phyloP scores from a whole-genome alignment of 805 yeast species.

The Middelhovenomyces tepae region DNA sequence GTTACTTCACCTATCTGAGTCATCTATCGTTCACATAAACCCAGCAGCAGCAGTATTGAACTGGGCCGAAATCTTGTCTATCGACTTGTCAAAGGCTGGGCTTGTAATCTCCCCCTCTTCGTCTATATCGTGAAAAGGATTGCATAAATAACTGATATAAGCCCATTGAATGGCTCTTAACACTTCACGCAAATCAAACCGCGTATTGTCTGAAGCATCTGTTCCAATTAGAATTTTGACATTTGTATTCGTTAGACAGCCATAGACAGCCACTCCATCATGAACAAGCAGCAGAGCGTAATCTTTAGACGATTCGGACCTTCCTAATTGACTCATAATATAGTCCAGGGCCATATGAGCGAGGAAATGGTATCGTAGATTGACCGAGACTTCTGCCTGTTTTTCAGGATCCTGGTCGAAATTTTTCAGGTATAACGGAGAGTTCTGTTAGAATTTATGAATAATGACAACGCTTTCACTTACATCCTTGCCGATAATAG shows the following conservation, averaged over 20 bases:
- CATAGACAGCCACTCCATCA: conserved; percentile 31
- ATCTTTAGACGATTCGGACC: conserved; percentile 14
- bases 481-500: conserved; percentile 20
- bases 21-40: conserved; percentile 3
- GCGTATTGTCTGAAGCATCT: conserved; percentile 19
- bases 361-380: conserved; percentile 26
- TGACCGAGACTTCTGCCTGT: no score
- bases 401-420: conserved; percentile 8
- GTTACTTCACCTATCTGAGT: no score
- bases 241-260: conserved; percentile 26
- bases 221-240: conserved; percentile 26
- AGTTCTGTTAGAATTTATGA: conserved; percentile 11
- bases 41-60: conserved; percentile 11
- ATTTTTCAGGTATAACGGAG: conserved; percentile 18
- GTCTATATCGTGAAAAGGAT: conserved; percentile 23
- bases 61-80: conserved; percentile 17
- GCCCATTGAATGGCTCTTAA: conserved; percentile 22
- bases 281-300: conserved; percentile 24
- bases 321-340: conserved; percentile 18
- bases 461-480: conserved; percentile 2
- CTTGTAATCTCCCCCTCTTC: conserved; percentile 17
- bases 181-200: conserved; percentile 15
- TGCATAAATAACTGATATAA: conserved; percentile 24
- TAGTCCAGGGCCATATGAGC: conserved; percentile 31
- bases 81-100: conserved; percentile 20